These are phyloP conservation scores for Furcasterigmium sp. DNA, from an alignment of 2,329 filamentous ascomycete species.

Conservation along the genomic window DNA sequence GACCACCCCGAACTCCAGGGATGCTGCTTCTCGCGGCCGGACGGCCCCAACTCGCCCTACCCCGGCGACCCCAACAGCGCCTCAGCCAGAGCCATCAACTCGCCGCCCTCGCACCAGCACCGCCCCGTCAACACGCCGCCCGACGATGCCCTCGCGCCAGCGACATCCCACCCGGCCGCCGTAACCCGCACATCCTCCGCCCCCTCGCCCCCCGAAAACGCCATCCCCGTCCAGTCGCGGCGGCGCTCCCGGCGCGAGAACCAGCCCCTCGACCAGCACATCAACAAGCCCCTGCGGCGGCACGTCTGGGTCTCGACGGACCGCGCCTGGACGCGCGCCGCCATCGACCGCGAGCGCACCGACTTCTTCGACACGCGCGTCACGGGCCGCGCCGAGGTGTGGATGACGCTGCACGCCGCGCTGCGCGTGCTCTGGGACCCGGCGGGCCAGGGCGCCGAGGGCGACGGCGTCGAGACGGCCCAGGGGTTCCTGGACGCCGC, in stretches of 20 bases:
- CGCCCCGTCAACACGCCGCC: constrained; percentile 25
- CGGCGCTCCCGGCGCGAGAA: constrained; percentile 27
- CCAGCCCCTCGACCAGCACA: constrained; percentile 54
- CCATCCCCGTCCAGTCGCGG: constrained; percentile 11
- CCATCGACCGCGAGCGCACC: constrained; percentile 64
- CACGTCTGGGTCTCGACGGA: constrained; percentile 62
- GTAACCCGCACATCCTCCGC: constrained; percentile 11
- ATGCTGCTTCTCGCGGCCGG: constrained; percentile 52
- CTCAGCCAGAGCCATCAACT: constrained; percentile 49
- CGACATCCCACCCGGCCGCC: constrained; percentile 13
- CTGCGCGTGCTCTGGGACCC: constrained; percentile 63
- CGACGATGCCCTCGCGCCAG: constrained; percentile 17
- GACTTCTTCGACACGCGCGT: constrained; percentile 92
- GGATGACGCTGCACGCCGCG: constrained; percentile 67
- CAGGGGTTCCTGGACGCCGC: constrained; percentile 77
- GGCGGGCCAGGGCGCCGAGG: constrained; percentile 29
- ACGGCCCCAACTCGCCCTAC: constrained; percentile 49
- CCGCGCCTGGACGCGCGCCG: constrained; percentile 62
- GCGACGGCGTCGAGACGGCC: constrained; percentile 50
- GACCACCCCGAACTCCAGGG: constrained; percentile 41
- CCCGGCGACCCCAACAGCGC: constrained; percentile 42
- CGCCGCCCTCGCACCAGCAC: background rate
- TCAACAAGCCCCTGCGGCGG: constrained; percentile 62
- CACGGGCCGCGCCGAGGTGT: constrained; percentile 70
- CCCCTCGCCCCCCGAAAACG: constrained; percentile 9